Percentiles rank a stretch among this genome's conserved stretches.
Evolutionary conservation across 1,139 yeast species (phyloP).

Genomic region (Suhomyces atakaporum): DNA sequence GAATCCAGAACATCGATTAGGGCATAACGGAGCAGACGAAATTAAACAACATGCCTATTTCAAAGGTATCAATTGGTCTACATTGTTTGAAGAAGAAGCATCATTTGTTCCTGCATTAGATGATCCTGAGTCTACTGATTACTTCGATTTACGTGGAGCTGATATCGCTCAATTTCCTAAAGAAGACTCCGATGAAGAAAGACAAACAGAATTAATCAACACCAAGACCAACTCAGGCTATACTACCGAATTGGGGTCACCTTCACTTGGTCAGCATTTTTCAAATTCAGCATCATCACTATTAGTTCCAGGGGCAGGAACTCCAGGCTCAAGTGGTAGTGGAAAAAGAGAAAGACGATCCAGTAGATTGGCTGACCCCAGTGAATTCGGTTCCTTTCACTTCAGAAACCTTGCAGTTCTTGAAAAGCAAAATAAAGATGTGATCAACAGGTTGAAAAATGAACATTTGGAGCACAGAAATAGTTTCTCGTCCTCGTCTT

Average conservation of each 20-base stretch:
- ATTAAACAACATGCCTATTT: conserved; percentile 80
- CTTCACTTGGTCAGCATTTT: conserved; percentile 15
- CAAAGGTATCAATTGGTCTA: conserved; percentile 70
- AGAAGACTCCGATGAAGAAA: conserved; percentile 45
- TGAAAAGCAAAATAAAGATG: conserved; percentile 93
- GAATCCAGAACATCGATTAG: conserved; percentile 69
- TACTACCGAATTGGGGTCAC: conserved; percentile 24
- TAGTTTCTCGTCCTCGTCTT: conserved; percentile 46
- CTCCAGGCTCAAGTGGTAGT: conserved; percentile 5
- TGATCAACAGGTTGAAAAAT: conserved; percentile 77
- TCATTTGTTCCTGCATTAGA: conserved; percentile 80
- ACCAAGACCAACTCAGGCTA: conserved; percentile 10
- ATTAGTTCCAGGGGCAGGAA: conserved; percentile 15
- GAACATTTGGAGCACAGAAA: conserved; percentile 69
- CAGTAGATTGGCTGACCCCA: conserved; percentile 66
- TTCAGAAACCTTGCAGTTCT: conserved; percentile 86
- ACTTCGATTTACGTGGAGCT: conserved; percentile 92
- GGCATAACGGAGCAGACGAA: conserved; percentile 75
- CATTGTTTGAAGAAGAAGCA: conserved; percentile 71
- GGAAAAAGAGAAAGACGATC: conserved; percentile 64
- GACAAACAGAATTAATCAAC: conserved; percentile 10
- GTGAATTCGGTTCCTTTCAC: conserved; percentile 91
- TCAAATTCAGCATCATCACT: conserved; percentile 16
- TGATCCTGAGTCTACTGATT: conserved; percentile 87
- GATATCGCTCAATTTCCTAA: conserved; percentile 60